Base-by-base conservation (phyloP, 1,139 yeast genomes). In the Wickerhamiella pararugosa region DNA sequence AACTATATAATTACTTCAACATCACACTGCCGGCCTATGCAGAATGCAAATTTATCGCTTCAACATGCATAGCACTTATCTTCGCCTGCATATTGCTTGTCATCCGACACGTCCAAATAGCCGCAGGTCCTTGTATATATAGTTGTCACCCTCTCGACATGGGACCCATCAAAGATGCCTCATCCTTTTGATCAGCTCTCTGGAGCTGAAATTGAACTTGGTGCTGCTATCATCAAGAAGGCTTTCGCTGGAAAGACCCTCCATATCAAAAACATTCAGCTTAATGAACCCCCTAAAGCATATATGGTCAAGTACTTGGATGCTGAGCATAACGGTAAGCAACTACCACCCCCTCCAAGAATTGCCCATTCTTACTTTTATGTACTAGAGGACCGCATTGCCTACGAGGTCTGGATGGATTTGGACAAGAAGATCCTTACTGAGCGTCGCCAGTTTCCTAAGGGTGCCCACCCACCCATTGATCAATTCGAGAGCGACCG, bases 281-380 rank as follows among this genome's bases (percentile, higher is more conserved):
- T 76, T 54, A 60, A 75, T 45, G 94, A 83, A 57, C 94, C 94
- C 31, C 92, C 94, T 48, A 83, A 83, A 70, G 66, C 73, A 53
- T 75, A 71, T 51, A 76, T 83, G 79, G 60, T 76, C 47, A 73
- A 70, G 52, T 81, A 69, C 60, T 65, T 83, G 50, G 80, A 73
- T 45, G 81, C 84, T 43, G 90, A 80, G 63, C 71, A 63, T 43
- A 64, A 71, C 40, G 83, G 83, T 29, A 60, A 58, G 35, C 66
- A 72, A 25, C 62, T 74, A 39, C 80, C 83, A 35, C 57, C 60
- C 26, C 64, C 63, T 29, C 61, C 63, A 6, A 75, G 94, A 65
- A 67, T 79, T 41, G 73, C 76, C 29, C 80, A 76, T 59, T 71
- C 69, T 49, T 81, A 78, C 64, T 82, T 77, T 69, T 62, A 60